A percentile compares a stretch with the other conserved stretches of the same genome.
These are phyloP conservation scores for Venturia pyrina DNA, from an alignment of 2,329 filamentous ascomycete genomes.

Conservation along the genomic window DNA sequence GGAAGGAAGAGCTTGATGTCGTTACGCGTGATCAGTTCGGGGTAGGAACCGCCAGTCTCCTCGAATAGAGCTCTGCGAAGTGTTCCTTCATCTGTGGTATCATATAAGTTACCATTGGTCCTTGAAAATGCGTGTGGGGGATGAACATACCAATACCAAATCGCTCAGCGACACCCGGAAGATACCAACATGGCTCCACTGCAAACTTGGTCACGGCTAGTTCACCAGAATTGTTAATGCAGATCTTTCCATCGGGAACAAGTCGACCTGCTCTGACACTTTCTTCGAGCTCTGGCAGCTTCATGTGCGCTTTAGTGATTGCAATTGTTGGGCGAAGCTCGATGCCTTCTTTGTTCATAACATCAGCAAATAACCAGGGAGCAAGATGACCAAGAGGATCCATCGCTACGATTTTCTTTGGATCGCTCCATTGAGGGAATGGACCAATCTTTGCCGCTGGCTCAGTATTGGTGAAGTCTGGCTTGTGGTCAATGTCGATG, in stretches of 20 bases:
- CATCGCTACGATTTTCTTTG: conserved; percentile 95
- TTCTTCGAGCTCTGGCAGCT: conserved; percentile 85
- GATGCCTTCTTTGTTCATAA: conserved; percentile 67
- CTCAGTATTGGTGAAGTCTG: conserved; percentile 76
- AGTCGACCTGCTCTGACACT: conserved; percentile 73
- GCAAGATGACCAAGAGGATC: conserved; percentile 85
- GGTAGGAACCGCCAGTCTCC: conserved; percentile 90
- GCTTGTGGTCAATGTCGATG: conserved; percentile 69
- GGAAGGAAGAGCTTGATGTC: conserved; percentile 95
- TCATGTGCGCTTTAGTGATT: conserved; percentile 89
- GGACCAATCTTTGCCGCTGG: conserved; percentile 83
- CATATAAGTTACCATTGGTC: conserved; percentile 4
- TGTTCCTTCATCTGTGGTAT: conserved; percentile 61
- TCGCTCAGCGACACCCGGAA: conserved; percentile 63
- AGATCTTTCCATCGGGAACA: conserved; percentile 75
- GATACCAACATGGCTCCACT: conserved; percentile 70
- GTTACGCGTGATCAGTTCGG: conserved; percentile 85
- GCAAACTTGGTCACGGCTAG: conserved; percentile 93
- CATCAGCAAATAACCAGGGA: conserved; percentile 72
- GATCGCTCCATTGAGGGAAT: conserved; percentile 80
- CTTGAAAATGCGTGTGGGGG: background rate
- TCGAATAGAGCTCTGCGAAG: conserved; percentile 85
- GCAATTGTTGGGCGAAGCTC: conserved; percentile 88
- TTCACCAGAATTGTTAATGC: conserved; percentile 76
- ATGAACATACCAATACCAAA: conserved; percentile 67